Evolutionary conservation across 106 monocot genomes (phyloP).

Genomic region (Allium fistulosum): DNA sequence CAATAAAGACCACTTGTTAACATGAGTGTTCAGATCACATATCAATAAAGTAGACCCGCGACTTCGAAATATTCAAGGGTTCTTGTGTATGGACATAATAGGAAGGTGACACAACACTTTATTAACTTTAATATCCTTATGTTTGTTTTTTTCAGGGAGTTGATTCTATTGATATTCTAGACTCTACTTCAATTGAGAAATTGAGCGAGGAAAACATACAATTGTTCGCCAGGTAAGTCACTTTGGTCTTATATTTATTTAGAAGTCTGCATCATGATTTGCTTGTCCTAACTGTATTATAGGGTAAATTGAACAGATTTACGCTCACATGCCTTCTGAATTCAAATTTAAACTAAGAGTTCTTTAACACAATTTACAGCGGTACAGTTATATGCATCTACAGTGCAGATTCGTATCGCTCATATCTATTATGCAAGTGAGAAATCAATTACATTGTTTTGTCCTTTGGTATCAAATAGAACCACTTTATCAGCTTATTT

Average conservation of each 20-base stretch:
- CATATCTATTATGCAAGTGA: no score
- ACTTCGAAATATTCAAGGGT: background rate
- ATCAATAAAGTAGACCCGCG: background rate
- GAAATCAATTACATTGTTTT: no score
- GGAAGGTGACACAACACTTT: background rate
- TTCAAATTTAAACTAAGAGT: background rate
- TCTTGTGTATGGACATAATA: no score
- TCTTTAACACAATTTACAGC: background rate
- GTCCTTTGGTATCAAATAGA: no score
- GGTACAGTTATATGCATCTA: background rate
- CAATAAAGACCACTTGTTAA: no score
- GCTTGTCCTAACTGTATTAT: background rate
- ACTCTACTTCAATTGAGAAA: slow-evolving; percentile 20
- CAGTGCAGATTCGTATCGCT: background rate
- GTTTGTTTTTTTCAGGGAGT: slow-evolving; percentile 9
- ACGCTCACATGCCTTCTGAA: background rate
- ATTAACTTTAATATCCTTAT: background rate
- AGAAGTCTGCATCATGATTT: background rate
- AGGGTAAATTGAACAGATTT: background rate
- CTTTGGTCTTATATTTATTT: background rate
- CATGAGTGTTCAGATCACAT: background rate
- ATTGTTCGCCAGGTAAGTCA: slow-evolving; percentile 24
- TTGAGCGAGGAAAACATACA: slow-evolving; percentile 38
- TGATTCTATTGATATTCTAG: background rate
- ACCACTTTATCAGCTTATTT: no score